Evolutionary conservation across 164 flowering plant species (phyloP).

Genomic region (Dillenia suffruticosa): DNA sequence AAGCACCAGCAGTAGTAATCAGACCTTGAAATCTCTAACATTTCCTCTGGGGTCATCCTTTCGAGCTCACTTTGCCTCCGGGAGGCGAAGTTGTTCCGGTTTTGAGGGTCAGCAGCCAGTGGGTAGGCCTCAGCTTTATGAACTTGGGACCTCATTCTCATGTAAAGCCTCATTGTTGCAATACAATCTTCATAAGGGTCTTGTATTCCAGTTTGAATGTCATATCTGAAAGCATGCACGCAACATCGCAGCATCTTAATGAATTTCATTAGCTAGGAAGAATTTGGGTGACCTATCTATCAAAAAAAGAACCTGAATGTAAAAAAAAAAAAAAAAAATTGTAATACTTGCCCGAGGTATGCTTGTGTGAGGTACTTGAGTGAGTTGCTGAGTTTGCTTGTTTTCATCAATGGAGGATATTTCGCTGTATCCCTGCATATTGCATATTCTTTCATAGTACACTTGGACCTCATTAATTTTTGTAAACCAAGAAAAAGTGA

Average conservation of each 20-base stretch:
- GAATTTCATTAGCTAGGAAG: no score
- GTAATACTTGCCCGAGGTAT: slow-evolving; percentile 62
- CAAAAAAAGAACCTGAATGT: background rate
- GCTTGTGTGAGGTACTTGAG: slow-evolving; percentile 80
- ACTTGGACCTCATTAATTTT: no score
- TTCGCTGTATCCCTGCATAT: slow-evolving; percentile 73
- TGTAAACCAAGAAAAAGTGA: no score
- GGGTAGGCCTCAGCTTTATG: slow-evolving; percentile 52
- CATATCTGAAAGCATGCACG: slow-evolving; percentile 43
- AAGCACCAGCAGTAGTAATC: slow-evolving; percentile 93
- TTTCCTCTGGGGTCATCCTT: slow-evolving; percentile 64
- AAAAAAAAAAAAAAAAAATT: background rate
- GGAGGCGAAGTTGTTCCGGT: slow-evolving; percentile 52
- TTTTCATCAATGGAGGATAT: slow-evolving; percentile 90
- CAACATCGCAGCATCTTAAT: background rate
- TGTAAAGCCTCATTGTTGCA: slow-evolving; percentile 82
- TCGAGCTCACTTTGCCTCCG: slow-evolving; percentile 79
- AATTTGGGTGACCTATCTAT: no score
- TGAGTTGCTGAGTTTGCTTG: slow-evolving; percentile 95
- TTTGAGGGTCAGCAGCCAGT: slow-evolving; percentile 55
- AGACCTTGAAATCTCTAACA: slow-evolving; percentile 74
- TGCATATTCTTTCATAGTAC: no score
- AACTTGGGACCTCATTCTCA: slow-evolving; percentile 61
- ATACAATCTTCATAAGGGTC: slow-evolving; percentile 91
- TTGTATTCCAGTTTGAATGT: slow-evolving; percentile 75